Conservation (phyloP, 2,329 filamentous ascomycete genomes). For the Aspergillus persii region DNA sequence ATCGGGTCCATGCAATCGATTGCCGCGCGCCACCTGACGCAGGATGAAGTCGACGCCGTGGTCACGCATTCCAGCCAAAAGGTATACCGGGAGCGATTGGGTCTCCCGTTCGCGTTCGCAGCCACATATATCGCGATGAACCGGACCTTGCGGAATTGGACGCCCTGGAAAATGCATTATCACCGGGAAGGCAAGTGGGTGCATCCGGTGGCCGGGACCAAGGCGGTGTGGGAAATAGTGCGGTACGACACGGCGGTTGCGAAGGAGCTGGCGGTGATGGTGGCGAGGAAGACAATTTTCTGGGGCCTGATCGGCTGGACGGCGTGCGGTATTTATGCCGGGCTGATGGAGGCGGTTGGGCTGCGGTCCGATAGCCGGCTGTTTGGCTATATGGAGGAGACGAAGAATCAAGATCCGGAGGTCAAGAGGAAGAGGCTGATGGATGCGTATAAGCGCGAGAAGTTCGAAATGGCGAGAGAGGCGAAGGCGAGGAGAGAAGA, state of each 20-base stretch:
- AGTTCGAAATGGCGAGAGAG: neutral
- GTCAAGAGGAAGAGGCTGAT: constrained; percentile 21
- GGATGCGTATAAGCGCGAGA: constrained; percentile 4
- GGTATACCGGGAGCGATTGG: constrained; percentile 23
- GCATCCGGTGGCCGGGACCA: constrained; percentile 10
- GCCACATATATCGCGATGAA: neutral
- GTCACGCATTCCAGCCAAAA: constrained; percentile 19
- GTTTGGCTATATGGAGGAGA: constrained; percentile 19
- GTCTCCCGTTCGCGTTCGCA: neutral
- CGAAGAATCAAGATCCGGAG: constrained; percentile 18
- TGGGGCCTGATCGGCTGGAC: constrained; percentile 8
- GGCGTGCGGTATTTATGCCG: constrained; percentile 5
- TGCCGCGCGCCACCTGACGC: constrained; percentile 28
- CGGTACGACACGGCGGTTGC: constrained; percentile 7
- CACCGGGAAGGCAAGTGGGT: constrained; percentile 7
- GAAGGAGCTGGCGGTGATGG: neutral
- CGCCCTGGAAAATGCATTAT: neutral
- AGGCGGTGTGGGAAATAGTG: neutral
- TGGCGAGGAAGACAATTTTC: constrained; percentile 17
- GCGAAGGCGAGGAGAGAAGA: neutral
- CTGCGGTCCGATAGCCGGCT: constrained; percentile 25
- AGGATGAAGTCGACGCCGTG: constrained; percentile 36
- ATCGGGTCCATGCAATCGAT: constrained; percentile 22
- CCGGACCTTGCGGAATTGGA: neutral
- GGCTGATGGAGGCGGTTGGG: constrained; percentile 12